Evolutionary conservation across 805 yeast genomes (phyloP), one percentile per base, ranked within the genome.

Genomic region (Wickerhamomyces alni): DNA sequence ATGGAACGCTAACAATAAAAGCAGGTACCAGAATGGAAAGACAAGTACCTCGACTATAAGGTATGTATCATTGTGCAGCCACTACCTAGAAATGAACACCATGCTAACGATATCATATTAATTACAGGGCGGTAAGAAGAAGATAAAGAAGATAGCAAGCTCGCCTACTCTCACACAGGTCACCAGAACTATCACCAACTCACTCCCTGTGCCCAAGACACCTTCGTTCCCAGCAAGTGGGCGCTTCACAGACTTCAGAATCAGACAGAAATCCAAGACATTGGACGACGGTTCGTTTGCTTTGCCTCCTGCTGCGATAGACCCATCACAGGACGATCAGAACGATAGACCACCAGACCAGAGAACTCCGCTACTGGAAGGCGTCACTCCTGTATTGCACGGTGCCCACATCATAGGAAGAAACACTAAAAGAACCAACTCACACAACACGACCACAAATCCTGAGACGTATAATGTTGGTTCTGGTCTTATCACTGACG

Each of bases 21-120:
- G 24, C 24, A 52, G 35, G 83, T 84, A 40, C 95, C 96, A 5
- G 95, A 84, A 53, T 89, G 97, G 97, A 79, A 77, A 53, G 81
- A 77, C 39, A 80, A 80, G 53, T 89, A 89, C 55, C 69, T 89
- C 26, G 83, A 86, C 53, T 82, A 82, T 56, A 78, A 79, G 49
- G 56, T 61, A 33, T 69, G 75, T 25, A 67, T 65, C 50, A 65
- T 63, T 48, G 17, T n/a, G 8, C n/a, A 21, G 10, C 13, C n/a
- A 13, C 22, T 27, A 33, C 9, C 5, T n/a, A 27, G 25, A 5
- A 15, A 27, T 8, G 49, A 61, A 12, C 4, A 22, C 11, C 9
- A 25, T 9, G 12, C 29, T 8, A 12, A 7, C 5, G 30, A 21
- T n/a, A n/a, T n/a, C n/a, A n/a, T n/a, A 24, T 6, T 26, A 13